These are phyloP conservation scores for Candida pseudoviswanathii DNA, from an alignment of 1,139 yeast species.

Conservation along the genomic window DNA sequence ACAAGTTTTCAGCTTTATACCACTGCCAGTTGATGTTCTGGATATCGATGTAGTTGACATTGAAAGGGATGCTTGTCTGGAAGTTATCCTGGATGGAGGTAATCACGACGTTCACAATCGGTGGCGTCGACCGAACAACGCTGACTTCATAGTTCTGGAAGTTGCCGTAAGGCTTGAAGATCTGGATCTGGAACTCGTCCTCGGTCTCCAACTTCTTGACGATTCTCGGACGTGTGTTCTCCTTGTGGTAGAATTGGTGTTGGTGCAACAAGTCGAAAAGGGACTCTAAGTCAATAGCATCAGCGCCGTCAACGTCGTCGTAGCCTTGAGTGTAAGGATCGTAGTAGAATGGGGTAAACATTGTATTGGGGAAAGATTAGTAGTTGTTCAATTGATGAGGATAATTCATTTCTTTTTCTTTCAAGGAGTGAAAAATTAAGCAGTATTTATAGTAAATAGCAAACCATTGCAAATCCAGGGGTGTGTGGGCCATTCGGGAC, in stretches of 20 bases:
- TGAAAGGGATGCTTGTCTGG: slow-evolving; percentile 35
- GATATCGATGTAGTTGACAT: slow-evolving; percentile 35
- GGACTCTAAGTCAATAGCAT: slow-evolving; percentile 11
- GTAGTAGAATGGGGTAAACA: slow-evolving; percentile 10
- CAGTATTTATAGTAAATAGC: too few relatives aligned
- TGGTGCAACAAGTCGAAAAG: slow-evolving; percentile 16
- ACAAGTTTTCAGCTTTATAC: slow-evolving; percentile 31
- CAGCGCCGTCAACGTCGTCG: neutral
- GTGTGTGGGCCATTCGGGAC: too few relatives aligned
- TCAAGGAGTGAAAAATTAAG: too few relatives aligned
- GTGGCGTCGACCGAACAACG: slow-evolving; percentile 27
- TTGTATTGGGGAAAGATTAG: neutral
- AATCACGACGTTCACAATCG: slow-evolving; percentile 30
- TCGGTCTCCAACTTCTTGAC: slow-evolving; percentile 41
- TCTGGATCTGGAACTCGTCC: slow-evolving; percentile 40
- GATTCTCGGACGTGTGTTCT: slow-evolving; percentile 31
- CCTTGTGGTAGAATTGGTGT: slow-evolving; percentile 13
- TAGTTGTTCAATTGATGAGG: neutral
- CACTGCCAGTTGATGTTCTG: slow-evolving; percentile 41
- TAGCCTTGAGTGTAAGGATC: too few relatives aligned
- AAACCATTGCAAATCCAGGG: too few relatives aligned
- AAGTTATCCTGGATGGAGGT: slow-evolving; percentile 37
- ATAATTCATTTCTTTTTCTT: too few relatives aligned
- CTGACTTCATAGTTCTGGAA: slow-evolving; percentile 43
- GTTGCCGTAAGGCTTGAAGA: slow-evolving; percentile 37